Conservation (phyloP, 306 rosid genomes). For the Acmispon strigosus region DNA sequence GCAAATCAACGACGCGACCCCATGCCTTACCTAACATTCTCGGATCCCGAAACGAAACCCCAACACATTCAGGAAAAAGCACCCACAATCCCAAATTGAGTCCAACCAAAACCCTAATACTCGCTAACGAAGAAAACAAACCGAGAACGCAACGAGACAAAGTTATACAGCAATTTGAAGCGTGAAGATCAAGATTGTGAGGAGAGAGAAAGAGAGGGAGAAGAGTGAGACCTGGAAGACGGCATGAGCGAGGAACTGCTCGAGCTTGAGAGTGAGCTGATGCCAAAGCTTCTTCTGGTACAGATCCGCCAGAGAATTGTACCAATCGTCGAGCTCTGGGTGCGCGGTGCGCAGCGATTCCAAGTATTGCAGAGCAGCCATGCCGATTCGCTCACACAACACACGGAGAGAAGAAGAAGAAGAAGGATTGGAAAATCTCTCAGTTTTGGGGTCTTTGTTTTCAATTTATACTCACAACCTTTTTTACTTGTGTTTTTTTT, state of each 20-base stretch:
- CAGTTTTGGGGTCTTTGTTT: background rate
- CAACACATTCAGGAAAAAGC: background rate
- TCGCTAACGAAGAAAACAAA: background rate
- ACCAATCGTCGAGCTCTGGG: constrained; percentile 92
- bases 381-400: constrained; percentile 24
- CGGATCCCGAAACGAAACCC: constrained; percentile 4
- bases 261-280: constrained; percentile 98
- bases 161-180: background rate
- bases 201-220: background rate
- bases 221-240: constrained; percentile 64
- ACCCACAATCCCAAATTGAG: background rate
- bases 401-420: background rate
- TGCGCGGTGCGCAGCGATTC: constrained; percentile 81
- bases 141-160: background rate
- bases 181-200: background rate
- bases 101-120: constrained; percentile 47
- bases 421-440: background rate
- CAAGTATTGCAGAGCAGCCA: constrained; percentile 96
- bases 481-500: background rate
- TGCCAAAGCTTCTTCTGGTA: constrained; percentile 99
- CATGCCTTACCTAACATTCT: background rate
- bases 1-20: too few species aligned
- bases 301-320: constrained; percentile 91
- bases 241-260: constrained; percentile 86
- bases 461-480: constrained; percentile 18